These are phyloP conservation scores for Penicillium odoratum DNA, from an alignment of 495 filamentous ascomycete species.

Conservation along the genomic window DNA sequence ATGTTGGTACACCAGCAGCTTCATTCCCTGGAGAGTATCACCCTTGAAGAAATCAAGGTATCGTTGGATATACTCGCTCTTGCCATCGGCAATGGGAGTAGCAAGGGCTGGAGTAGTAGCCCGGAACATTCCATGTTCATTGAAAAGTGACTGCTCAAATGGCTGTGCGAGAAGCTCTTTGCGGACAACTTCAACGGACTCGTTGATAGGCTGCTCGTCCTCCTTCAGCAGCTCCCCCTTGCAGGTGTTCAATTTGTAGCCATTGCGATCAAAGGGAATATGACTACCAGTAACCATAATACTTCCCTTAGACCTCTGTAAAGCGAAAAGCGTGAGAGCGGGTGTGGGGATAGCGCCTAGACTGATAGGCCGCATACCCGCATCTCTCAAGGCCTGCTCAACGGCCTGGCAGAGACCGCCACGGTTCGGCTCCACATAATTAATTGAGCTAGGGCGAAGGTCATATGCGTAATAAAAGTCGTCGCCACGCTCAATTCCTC, in stretches of 20 bases:
- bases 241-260: conserved; percentile 33
- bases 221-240: conserved; percentile 30
- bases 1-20: conserved; percentile 30
- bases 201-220: conserved; percentile 29
- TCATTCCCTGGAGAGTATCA: conserved; percentile 22
- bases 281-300: conserved; percentile 36
- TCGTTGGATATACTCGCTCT: conserved; percentile 24
- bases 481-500: conserved; percentile 27
- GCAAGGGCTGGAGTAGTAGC: conserved; percentile 3
- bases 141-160: conserved; percentile 25
- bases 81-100: conserved; percentile 12
- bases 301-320: conserved; percentile 27
- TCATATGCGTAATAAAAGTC: conserved; percentile 33
- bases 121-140: conserved; percentile 27
- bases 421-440: conserved; percentile 25
- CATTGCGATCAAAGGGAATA: conserved; percentile 35
- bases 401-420: conserved; percentile 30
- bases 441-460: conserved; percentile 30
- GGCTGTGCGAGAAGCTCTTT: conserved; percentile 21
- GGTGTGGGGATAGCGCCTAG: conserved; percentile 34
- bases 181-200: conserved; percentile 18
- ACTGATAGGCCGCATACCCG: conserved; percentile 26
- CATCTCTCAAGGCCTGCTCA: conserved; percentile 25
- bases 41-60: conserved; percentile 30
- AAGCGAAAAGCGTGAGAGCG: conserved; percentile 24